Evolutionary conservation across 208 protist genomes (phyloP), one percentile per base, ranked within the genome.

Genomic region (Leishmania tropica): DNA sequence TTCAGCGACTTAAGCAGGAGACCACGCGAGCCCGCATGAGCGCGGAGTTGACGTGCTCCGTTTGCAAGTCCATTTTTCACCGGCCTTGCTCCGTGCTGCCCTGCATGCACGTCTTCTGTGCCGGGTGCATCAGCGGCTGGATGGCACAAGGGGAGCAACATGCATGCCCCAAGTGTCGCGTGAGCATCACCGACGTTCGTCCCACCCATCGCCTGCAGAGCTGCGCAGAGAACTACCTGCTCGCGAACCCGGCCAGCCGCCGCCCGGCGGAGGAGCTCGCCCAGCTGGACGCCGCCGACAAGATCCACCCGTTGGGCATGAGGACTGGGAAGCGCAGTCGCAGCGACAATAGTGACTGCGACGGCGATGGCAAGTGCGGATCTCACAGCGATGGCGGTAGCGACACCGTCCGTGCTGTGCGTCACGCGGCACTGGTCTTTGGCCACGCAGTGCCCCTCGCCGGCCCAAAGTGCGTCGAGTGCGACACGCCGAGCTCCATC

Each of bases 31-130:
- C 72, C 4, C 68, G 84, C 75, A 65, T 96, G 62, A 54, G 87
- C 68, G 87, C 86, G 84, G 90, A 96, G 85, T 85, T 98, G 73
- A 96, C 90, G 28, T 98, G 96, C 79, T 84, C 85, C 8, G 87
- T 97, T 35, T 98, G 96, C 81, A 60, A 68, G 3, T 37, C 37
- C 21, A 51, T 98, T 11, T 96, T 93, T 71, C 81, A 90, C 83
- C 94, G 95, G 0, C 93, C 94, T 0, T 95, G 93, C 83, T 93
- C 83, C 48, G 74, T 93, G 74, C 79, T 97, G 76, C 96, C 96
- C 15, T 98, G 96, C 76, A 90, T 96, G 87, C 96, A 98, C 88
- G 91, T 93, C 56, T 97, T 96, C 79, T 98, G 96, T 77, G 90
- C 91, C 5, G 75, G 82, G 17, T 98, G 96, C 81, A 89, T 98